Conservation (phyloP, 805 yeast genomes). For the Alloascoidea africana region DNA sequence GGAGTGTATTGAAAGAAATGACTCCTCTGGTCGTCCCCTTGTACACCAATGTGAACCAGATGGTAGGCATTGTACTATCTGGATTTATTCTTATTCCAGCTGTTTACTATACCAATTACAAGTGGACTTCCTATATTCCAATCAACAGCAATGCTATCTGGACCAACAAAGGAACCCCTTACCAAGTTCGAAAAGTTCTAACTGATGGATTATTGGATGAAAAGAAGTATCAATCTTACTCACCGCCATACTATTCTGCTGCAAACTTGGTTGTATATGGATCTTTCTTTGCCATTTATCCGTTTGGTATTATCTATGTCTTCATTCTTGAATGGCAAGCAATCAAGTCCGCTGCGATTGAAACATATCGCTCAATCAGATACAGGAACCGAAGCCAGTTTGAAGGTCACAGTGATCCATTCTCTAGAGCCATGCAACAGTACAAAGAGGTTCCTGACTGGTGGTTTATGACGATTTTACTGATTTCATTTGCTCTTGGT, state of each 20-base stretch:
- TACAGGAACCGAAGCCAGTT: conserved; percentile 20
- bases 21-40: conserved; percentile 24
- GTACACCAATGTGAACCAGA: conserved; percentile 16
- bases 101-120: conserved; percentile 25
- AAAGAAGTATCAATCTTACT: conserved; percentile 32
- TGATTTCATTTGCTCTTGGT: conserved; percentile 28
- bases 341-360: conserved; percentile 1
- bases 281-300: conserved; percentile 38
- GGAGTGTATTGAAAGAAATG: conserved; percentile 22
- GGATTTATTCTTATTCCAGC: conserved; percentile 20
- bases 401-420: conserved; percentile 30
- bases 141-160: conserved; percentile 34
- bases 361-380: conserved; percentile 21
- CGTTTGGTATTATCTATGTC: conserved; percentile 37
- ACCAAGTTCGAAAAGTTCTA: conserved; percentile 30
- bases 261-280: conserved; percentile 47
- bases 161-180: conserved; percentile 34
- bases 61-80: conserved; percentile 17
- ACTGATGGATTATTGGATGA: conserved; percentile 29
- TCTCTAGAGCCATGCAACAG: conserved; percentile 36
- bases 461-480: conserved; percentile 30
- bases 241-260: conserved; percentile 55
- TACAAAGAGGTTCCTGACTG: conserved; percentile 51
- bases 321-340: conserved; percentile 29
- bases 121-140: conserved; percentile 23